Conservation (phyloP, 176 grass and related monocot species). For the Coix lacrymajobi region DNA sequence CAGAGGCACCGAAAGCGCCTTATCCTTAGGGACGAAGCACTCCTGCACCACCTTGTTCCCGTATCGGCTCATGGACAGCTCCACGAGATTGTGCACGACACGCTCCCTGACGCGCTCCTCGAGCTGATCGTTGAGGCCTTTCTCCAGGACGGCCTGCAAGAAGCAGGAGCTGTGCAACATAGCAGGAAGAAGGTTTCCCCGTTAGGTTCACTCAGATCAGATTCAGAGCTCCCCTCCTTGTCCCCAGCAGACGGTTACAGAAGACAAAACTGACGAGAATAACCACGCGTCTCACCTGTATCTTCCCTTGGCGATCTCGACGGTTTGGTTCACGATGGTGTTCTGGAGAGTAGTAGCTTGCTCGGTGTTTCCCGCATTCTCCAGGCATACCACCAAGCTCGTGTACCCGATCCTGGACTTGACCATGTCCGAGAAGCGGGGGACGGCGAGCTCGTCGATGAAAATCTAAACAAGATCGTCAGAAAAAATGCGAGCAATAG, state of each 20-base stretch:
- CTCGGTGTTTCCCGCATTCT: not conserved
- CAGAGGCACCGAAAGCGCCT: not conserved
- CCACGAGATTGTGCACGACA: not conserved
- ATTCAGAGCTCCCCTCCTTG: not conserved
- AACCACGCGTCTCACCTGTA: not conserved
- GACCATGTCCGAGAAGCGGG: not conserved
- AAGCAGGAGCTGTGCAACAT: slow-evolving; percentile 13
- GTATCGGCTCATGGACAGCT: not conserved
- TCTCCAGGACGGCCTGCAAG: slow-evolving; percentile 1
- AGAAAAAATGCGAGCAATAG: not conserved
- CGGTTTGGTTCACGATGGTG: not conserved
- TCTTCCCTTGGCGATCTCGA: not conserved
- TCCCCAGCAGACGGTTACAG: not conserved
- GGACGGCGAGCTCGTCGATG: not conserved
- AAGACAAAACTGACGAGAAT: not conserved
- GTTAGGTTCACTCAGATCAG: not conserved
- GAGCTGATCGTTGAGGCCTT: not conserved
- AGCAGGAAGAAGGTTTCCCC: too few relatives aligned
- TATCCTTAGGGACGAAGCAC: not conserved
- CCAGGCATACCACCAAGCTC: slow-evolving; percentile 5
- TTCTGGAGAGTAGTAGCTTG: not conserved
- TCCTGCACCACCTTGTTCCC: slow-evolving; percentile 27
- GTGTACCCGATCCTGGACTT: not conserved
- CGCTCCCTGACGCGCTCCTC: not conserved
- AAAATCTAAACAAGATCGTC: not conserved